phyloP scores from a whole-genome alignment of 2,329 filamentous ascomycete genomes.

The Keithomyces neogunnii region DNA sequence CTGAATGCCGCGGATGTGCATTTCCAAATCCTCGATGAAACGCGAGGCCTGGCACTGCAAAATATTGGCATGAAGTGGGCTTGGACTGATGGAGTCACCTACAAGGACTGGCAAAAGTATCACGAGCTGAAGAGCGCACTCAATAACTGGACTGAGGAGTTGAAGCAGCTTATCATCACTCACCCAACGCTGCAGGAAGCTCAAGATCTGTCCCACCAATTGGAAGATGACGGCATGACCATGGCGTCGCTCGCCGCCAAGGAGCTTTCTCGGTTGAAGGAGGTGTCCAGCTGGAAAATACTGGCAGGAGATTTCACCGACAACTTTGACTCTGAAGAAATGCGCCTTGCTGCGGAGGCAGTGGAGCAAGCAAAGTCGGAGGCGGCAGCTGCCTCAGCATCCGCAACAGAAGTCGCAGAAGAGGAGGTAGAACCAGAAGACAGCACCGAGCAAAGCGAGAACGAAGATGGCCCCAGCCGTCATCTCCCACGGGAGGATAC shows the following conservation, averaged over 20 bases:
- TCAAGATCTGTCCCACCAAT: constrained; percentile 55
- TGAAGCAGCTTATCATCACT: constrained; percentile 65
- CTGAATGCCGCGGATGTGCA: constrained; percentile 69
- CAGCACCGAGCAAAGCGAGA: constrained; percentile 6
- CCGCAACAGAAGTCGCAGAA: constrained; percentile 11
- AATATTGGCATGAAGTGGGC: constrained; percentile 94
- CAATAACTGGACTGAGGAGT: constrained; percentile 74
- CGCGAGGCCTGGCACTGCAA: constrained; percentile 76
- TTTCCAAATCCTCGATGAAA: constrained; percentile 72
- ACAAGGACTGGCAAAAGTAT: constrained; percentile 96
- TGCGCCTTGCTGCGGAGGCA: constrained; percentile 47
- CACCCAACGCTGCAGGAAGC: constrained; percentile 65
- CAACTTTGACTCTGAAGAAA: constrained; percentile 64
- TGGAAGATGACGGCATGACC: constrained; percentile 74
- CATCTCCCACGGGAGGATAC: background rate
- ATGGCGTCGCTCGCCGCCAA: constrained; percentile 70
- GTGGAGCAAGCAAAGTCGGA: constrained; percentile 23
- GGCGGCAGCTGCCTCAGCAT: background rate
- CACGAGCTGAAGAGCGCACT: constrained; percentile 79
- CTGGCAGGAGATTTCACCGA: constrained; percentile 63
- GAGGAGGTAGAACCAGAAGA: constrained; percentile 10
- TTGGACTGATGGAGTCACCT: constrained; percentile 90
- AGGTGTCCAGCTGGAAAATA: constrained; percentile 79
- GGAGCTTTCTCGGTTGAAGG: constrained; percentile 73
- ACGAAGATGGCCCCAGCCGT: background rate